phyloP scores from a whole-genome alignment of 768 basidiomycete species.

The Xerocomellus chrysenteron region DNA sequence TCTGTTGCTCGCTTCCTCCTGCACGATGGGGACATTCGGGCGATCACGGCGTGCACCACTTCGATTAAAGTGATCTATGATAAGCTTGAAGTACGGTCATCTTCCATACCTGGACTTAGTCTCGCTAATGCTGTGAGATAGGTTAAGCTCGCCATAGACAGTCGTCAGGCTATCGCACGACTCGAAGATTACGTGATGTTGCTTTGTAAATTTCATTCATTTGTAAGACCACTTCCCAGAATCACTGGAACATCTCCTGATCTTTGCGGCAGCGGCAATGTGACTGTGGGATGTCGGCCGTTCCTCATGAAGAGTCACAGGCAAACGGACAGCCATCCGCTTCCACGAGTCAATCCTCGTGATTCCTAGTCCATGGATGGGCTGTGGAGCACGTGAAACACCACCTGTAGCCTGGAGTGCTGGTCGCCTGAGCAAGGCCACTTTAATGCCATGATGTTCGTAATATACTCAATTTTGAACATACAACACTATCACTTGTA shows the following conservation, averaged over 20 bases:
- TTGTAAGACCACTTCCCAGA: not conserved
- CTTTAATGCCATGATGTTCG: not conserved
- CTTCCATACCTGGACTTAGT: not conserved
- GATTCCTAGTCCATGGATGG: not conserved
- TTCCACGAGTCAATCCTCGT: not conserved
- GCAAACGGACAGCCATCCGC: not conserved
- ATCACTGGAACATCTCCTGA: not conserved
- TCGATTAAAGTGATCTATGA: slow-evolving; percentile 10
- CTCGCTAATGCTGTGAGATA: not conserved
- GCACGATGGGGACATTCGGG: slow-evolving; percentile 6
- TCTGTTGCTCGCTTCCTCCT: slow-evolving; percentile 6
- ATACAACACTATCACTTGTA: not conserved
- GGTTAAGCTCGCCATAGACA: slow-evolving; percentile 15
- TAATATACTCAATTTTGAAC: not conserved
- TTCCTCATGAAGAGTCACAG: not conserved
- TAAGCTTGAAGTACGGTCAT: slow-evolving; percentile 4
- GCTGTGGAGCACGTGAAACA: no score
- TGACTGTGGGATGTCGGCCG: not conserved
- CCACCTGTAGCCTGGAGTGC: no score
- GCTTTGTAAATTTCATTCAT: not conserved
- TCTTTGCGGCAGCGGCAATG: slow-evolving; percentile 6
- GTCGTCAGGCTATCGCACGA: slow-evolving; percentile 2
- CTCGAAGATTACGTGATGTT: slow-evolving; percentile 9
- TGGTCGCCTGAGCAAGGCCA: not conserved
- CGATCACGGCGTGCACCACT: slow-evolving; percentile 5